A percentile compares a stretch with the other conserved stretches of the same genome.
These are phyloP conservation scores for Naganishia randhawae DNA, from an alignment of 768 basidiomycete species.

Conservation along the genomic window DNA sequence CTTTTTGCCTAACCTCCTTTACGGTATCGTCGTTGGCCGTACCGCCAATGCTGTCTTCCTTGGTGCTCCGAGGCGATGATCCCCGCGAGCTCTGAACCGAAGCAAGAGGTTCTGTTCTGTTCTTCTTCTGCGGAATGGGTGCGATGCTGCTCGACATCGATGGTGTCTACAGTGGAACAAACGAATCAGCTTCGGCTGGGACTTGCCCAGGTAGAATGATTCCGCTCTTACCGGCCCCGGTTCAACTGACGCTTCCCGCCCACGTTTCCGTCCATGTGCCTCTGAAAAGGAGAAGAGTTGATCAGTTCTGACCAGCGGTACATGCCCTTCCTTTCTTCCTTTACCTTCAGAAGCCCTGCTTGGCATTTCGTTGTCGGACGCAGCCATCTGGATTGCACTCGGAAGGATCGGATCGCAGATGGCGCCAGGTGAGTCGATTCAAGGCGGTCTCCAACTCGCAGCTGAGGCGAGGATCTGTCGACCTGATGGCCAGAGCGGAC, in stretches of 20 bases:
- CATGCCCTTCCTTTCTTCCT: not conserved
- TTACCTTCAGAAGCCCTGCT: slow-evolving; percentile 22
- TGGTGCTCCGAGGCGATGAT: not conserved
- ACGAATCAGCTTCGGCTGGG: not conserved
- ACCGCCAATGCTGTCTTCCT: slow-evolving; percentile 9
- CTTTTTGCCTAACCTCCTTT: slow-evolving; percentile 23
- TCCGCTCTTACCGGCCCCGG: slow-evolving; percentile 9
- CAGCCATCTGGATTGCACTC: slow-evolving; percentile 16
- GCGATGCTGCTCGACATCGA: not conserved
- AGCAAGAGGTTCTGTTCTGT: slow-evolving; percentile 16
- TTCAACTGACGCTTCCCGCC: slow-evolving; percentile 18
- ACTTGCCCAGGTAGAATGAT: not conserved
- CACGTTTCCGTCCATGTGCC: slow-evolving; percentile 12
- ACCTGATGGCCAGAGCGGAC: no score
- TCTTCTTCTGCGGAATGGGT: slow-evolving; percentile 21
- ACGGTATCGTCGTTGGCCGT: slow-evolving; percentile 18
- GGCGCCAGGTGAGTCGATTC: no score
- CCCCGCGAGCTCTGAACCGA: not conserved
- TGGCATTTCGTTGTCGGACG: not conserved
- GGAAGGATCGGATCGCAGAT: slow-evolving; percentile 2
- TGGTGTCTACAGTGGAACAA: not conserved
- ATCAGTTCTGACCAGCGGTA: not conserved
- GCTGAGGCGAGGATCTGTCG: no score
- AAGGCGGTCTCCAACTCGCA: no score
- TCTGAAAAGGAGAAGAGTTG: not conserved